Evolutionary conservation across 176 grass and related monocot genomes (phyloP), one percentile per base, ranked within the genome.

Genomic region (Ampelocalamus luodianensis): DNA sequence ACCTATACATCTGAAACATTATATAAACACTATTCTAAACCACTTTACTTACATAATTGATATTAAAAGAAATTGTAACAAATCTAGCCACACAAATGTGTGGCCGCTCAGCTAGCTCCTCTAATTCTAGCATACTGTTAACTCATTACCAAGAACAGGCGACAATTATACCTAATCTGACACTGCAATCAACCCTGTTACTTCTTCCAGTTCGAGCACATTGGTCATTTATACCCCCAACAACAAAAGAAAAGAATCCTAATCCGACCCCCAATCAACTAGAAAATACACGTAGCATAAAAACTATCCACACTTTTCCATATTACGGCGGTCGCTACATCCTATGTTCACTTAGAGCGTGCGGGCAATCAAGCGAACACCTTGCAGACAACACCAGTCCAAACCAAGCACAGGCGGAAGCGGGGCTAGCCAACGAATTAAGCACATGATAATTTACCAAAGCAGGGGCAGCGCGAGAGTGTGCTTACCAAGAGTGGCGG

Each of bases 401-500:
- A 45, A 29, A 65, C 43, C 24, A 50, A 79, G 24, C 60, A 55
- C 49, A 69, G 18, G 15, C 22, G 17, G 38, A 38, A 59, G 23
- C 18, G 15, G 63, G 27, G 61, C 27, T n/a, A 67, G 26, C 63
- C 29, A 67, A 53, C 14, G 22, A 53, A 65, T 3, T 50, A 16
- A 14, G 14, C 48, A 50, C 48, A 50, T 5, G 15, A 4, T 16
- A 50, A 50, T 50, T 50, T 50, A 50, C 48, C 48, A 50, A 48
- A 50, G 48, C 3, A 50, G 4, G 48, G 48, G 14, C 12, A 46
- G 10, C 45, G 12, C 11, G 6, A 40, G 5, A 6, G 39, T 40
- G 6, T 40, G 39, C 39, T 40, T 40, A 90, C 89, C 89, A 8
- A 98, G 86, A 71, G 96, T 95, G 59, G 93, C 91, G 15, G 96